These are phyloP conservation scores for Penicillium sp. DNA, from an alignment of 2,329 filamentous ascomycete genomes.

Conservation along the genomic window DNA sequence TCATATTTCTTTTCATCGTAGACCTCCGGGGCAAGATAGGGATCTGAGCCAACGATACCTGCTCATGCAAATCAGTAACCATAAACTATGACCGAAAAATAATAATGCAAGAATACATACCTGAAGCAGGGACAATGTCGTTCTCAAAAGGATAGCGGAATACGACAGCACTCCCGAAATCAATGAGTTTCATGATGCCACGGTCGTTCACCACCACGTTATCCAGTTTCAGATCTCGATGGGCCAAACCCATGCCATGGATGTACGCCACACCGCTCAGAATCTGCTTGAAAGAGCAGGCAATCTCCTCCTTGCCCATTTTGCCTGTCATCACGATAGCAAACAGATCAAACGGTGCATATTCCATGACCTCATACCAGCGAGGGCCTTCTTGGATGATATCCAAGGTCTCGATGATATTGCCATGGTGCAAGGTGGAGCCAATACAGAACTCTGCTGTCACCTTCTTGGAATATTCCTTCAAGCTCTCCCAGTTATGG, in stretches of 20 bases:
- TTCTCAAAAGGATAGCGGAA: constrained; percentile 97
- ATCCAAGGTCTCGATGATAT: constrained; percentile 96
- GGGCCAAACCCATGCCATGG: constrained; percentile 90
- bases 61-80: constrained; percentile 11
- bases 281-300: constrained; percentile 90
- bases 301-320: constrained; percentile 88
- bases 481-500: constrained; percentile 89
- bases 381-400: constrained; percentile 90
- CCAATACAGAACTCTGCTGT: constrained; percentile 98
- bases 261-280: constrained; percentile 91
- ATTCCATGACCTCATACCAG: constrained; percentile 99
- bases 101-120: constrained; percentile 52
- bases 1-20: constrained; percentile 94
- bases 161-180: constrained; percentile 95
- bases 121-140: constrained; percentile 75
- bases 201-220: constrained; percentile 96
- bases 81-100: not conserved
- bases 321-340: constrained; percentile 98
- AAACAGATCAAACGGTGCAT: constrained; percentile 92
- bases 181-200: constrained; percentile 99
- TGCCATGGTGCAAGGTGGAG: constrained; percentile 93
- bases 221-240: constrained; percentile 93
- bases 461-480: constrained; percentile 96
- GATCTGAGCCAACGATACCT: constrained; percentile 85
- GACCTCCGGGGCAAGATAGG: constrained; percentile 94